Base-by-base conservation (phyloP, 225 moss, liverwort and hornwort species). In the Ulota crispa region DNA sequence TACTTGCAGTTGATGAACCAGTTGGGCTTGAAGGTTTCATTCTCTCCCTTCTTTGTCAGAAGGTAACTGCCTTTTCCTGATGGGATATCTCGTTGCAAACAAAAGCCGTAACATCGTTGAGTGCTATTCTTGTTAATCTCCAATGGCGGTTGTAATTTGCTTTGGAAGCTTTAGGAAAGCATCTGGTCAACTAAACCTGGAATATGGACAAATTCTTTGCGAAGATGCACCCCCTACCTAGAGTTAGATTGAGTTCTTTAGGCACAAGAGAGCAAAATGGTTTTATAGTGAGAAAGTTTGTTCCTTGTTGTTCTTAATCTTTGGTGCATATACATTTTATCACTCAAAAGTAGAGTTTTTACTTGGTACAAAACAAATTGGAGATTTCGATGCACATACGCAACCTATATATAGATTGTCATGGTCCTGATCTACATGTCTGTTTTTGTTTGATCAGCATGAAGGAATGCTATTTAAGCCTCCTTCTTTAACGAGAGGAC, bases 21-120 rank as follows among this genome's bases (percentile, higher is more conserved):
- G 85, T 96, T 92, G 98, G 98, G 54, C 93, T 99, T 75, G 98
- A 99, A 88, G 98, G 94, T 72, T 92, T 94, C 83, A 90, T 99
- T 87, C 89, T 99, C 59, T 99, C 98, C 85, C 98, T 99, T 67
- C 95, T 99, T 78, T 99, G 98, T 91, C 93, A 92, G 80, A 99
- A 95, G 95, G 98, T 98, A 87, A 89, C 60, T 72, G 57, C 27
- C 75, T 80, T 70, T 78, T 36, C 70, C 78, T 83, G 55, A 64
- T 79, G 68, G 77, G n/a, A 71, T 32, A 11, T 34, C 56, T 82
- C 83, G 19, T 84, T 64, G 26, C 76, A 67, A 54, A 54, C 43
- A 76, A 54, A 36, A 27, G 52, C 53, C 12, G 63, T 34, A 28
- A 26, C 75, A 30, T 19, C 43, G 28, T 76, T 70, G 24, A 41